Base-by-base conservation (phyloP, 352 stramenopile species). In the Phytophthora syringae region DNA sequence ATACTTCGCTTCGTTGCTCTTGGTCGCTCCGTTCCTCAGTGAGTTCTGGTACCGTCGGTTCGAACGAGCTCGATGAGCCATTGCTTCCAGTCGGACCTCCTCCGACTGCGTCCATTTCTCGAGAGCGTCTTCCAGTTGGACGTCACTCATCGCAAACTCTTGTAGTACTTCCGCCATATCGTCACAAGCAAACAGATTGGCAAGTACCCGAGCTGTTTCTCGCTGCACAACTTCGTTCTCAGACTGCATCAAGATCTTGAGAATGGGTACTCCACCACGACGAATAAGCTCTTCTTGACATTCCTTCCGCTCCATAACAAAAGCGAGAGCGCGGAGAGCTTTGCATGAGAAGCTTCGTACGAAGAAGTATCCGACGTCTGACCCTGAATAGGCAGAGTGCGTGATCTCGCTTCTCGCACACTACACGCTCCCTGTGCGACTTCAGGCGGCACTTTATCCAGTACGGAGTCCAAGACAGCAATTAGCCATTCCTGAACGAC, bases 401-500 rank as follows among this genome's bases (percentile, higher is more conserved):
- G 78, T 0, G 80, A 88, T 42, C 73, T 73, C 12, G 84, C 84
- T 18, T 82, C 80, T 22, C 82, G 79, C 2, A 93, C 84, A 34
- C 75, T 91, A 9, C 74, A 86, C 2, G 84, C 88, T 16, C 64
- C 67, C 7, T 54, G 27, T 1, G 75, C 67, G 37, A 92, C 73
- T 44, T 85, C 61, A 2, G 54, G 47, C 3, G 84, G 80, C 0
- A 93, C 77, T 25, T 79, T 79, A 22, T 86, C 62, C 10, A 93
- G 69, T 15, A 90, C 81, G 3, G 71, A 80, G 28, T 93, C 82
- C 27, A 93, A 62, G 11, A 93, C 71, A 21, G 82, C 77, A 47
- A 93, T 88, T 21, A 93, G 60, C 84, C 84, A 93, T 40, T 91
- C 84, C 44, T 93, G 84, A 9, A 89, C 67, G 5, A 74, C 75